These are phyloP conservation scores for Tolypocladium pustulatum DNA, from an alignment of 2,329 filamentous ascomycete species.

Conservation along the genomic window DNA sequence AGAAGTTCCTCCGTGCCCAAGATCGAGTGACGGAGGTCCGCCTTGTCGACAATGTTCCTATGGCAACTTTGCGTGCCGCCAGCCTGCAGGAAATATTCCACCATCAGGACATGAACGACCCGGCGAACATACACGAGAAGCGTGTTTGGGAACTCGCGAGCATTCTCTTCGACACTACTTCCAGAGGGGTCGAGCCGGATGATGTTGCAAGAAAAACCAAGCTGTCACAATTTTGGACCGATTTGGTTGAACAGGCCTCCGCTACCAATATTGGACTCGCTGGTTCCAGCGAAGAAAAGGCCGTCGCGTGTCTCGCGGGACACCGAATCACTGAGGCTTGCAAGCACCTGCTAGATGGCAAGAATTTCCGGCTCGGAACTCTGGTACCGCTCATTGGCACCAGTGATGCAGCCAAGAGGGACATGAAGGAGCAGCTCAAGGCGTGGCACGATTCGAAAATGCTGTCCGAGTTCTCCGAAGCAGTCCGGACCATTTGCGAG, in stretches of 20 bases:
- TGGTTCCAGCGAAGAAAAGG: conserved; percentile 66
- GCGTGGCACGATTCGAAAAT: conserved; percentile 78
- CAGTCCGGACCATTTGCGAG: conserved; percentile 81
- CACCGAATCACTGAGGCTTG: conserved; percentile 78
- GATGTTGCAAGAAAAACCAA: conserved; percentile 44
- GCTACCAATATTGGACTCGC: conserved; percentile 46
- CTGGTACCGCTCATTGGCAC: conserved; percentile 74
- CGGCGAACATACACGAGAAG: conserved; percentile 51
- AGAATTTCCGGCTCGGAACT: conserved; percentile 75
- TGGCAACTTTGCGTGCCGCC: conserved; percentile 33
- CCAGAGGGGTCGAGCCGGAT: conserved; percentile 28
- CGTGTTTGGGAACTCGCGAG: conserved; percentile 78
- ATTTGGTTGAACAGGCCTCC: conserved; percentile 52
- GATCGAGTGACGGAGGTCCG: conserved; percentile 44
- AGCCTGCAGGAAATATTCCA: conserved; percentile 29
- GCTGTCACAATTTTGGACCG: conserved; percentile 57
- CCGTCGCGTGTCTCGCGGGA: conserved; percentile 67
- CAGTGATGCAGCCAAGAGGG: conserved; percentile 56
- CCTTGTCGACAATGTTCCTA: conserved; percentile 47
- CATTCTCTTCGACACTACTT: conserved; percentile 67
- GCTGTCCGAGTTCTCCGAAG: conserved; percentile 76
- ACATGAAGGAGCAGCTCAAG: conserved; percentile 70
- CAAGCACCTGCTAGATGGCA: conserved; percentile 62
- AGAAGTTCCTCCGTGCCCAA: conserved; percentile 44
- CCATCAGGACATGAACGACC: conserved; percentile 28